These are phyloP conservation scores for Alternaria novae-zelandiae DNA, from an alignment of 2,329 filamentous ascomycete genomes.

Conservation along the genomic window DNA sequence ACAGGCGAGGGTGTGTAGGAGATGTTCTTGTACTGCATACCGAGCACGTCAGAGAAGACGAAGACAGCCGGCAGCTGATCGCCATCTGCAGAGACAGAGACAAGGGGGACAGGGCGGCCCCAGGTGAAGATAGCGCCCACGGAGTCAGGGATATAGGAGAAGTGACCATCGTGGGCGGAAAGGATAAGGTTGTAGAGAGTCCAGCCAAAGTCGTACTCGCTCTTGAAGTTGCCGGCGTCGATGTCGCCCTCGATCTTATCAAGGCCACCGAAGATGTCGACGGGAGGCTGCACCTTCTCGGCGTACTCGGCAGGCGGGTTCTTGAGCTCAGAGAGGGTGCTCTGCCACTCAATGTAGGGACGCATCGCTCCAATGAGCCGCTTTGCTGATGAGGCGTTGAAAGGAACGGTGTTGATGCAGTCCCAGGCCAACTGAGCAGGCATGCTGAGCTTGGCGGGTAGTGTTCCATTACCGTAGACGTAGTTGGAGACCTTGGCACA, in stretches of 20 bases:
- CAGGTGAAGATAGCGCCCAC: slow-evolving; percentile 60
- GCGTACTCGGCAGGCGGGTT: slow-evolving; percentile 55
- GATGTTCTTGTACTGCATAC: slow-evolving; percentile 52
- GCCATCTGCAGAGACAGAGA: slow-evolving; percentile 69
- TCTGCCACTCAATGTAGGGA: slow-evolving; percentile 56
- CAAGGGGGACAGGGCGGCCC: slow-evolving; percentile 57
- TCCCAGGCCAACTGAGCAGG: slow-evolving; percentile 54
- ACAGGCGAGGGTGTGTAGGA: slow-evolving; percentile 59
- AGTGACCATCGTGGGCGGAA: slow-evolving; percentile 70
- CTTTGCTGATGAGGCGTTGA: slow-evolving; percentile 51
- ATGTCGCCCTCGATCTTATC: slow-evolving; percentile 50
- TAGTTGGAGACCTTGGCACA: slow-evolving; percentile 44
- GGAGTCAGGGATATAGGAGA: slow-evolving; percentile 61
- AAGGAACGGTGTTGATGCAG: slow-evolving; percentile 53
- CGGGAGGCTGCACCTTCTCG: slow-evolving; percentile 53
- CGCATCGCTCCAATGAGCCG: slow-evolving; percentile 49
- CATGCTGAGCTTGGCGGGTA: slow-evolving; percentile 32
- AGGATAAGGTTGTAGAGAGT: slow-evolving; percentile 62
- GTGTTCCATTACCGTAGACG: slow-evolving; percentile 30
- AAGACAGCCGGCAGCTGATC: slow-evolving; percentile 64
- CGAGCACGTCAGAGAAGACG: slow-evolving; percentile 56
- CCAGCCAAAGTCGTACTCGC: slow-evolving; percentile 55
- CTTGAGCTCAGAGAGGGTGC: slow-evolving; percentile 52
- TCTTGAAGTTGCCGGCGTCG: slow-evolving; percentile 44
- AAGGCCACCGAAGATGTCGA: slow-evolving; percentile 52